Base-by-base conservation (phyloP, 169 alveolate genomes). In the Eimeria sp. region DNA sequence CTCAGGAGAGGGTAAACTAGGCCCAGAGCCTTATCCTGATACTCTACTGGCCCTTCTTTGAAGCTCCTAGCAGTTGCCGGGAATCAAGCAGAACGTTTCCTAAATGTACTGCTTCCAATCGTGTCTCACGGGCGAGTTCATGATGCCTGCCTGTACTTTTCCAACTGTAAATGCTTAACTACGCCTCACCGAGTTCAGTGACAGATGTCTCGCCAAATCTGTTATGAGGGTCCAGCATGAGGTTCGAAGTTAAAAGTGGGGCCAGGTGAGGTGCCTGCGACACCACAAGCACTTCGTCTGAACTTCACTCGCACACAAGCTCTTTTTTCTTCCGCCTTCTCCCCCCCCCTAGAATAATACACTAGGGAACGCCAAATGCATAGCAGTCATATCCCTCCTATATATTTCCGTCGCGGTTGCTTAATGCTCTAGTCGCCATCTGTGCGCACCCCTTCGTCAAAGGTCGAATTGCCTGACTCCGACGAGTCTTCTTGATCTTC, bases 381-480 rank as follows among this genome's bases (percentile, higher is more conserved):
- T 54, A 8, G 13, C 66, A 78, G 58, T 78, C 64, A 46, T 46
- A 9, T 33, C 40, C 37, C 88, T 16, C 14, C 25, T 33, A 49
- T 33, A 49, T 78, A 27, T 6, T 54, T 9, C 66, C 37, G 68
- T n/a, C 64, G 18, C 20, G 68, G 33, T 37, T 40, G 83, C 33
- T 20, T 0, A 74, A 40, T 33, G 23, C 20, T 56, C 33, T 74
- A 74, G 43, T 13, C 52, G 30, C 27, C 49, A 8, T 20, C 27
- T 52, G 30, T 27, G 76, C 90, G 43, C 76, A 83, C 90, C 90
- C 46, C 90, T 4, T 83, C 90, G 64, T 83, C 90, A 54, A 33
- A 58, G 54, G 13, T 56, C 33, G 76, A 58, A 13, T 30, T 13
- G 25, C 49, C 77, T 4, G 74, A 54, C 33, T 83, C 90, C 76